Evolutionary conservation across 2,329 filamentous ascomycete species (phyloP).

Genomic region (Verticillium dahliae): DNA sequence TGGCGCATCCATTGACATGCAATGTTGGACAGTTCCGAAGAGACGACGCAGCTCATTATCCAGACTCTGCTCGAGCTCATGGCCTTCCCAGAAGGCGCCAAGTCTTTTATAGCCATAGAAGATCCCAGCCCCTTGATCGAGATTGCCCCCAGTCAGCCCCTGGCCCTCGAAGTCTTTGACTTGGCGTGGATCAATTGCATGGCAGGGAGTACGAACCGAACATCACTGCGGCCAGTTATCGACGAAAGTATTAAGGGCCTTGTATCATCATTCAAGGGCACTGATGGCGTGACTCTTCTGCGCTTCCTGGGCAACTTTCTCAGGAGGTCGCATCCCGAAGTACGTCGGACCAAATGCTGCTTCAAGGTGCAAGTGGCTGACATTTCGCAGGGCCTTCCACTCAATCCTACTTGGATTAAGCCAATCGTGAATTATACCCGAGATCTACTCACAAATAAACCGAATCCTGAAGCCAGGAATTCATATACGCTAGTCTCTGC

Average conservation of each 20-base stretch:
- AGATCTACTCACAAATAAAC: constrained; percentile 46
- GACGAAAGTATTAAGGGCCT: constrained; percentile 40
- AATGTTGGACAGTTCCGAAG: constrained; percentile 33
- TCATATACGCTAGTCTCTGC: constrained; percentile 55
- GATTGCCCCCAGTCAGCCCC: constrained; percentile 44
- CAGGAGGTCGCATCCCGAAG: constrained; percentile 38
- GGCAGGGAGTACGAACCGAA: constrained; percentile 20
- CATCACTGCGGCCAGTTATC: constrained; percentile 31
- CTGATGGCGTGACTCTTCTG: constrained; percentile 54
- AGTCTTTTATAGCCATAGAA: constrained; percentile 37
- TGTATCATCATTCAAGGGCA: constrained; percentile 47
- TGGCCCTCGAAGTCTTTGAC: constrained; percentile 48
- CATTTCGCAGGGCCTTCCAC: constrained; percentile 35
- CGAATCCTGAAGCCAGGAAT: constrained; percentile 46
- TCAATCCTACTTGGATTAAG: constrained; percentile 47
- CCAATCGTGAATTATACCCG: constrained; percentile 40
- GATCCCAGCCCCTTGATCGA: constrained; percentile 51
- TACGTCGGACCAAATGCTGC: constrained; percentile 20
- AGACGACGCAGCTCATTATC: constrained; percentile 46
- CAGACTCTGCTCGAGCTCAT: constrained; percentile 52
- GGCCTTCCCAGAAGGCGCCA: constrained; percentile 42
- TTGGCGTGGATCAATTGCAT: constrained; percentile 50
- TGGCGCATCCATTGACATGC: neutral
- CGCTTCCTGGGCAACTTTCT: constrained; percentile 49
- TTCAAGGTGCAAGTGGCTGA: constrained; percentile 7